Percentiles rank a stretch among this genome's conserved stretches.
Conservation (phyloP, 2,329 filamentous ascomycete species). For the Aspergillus brasiliensis region DNA sequence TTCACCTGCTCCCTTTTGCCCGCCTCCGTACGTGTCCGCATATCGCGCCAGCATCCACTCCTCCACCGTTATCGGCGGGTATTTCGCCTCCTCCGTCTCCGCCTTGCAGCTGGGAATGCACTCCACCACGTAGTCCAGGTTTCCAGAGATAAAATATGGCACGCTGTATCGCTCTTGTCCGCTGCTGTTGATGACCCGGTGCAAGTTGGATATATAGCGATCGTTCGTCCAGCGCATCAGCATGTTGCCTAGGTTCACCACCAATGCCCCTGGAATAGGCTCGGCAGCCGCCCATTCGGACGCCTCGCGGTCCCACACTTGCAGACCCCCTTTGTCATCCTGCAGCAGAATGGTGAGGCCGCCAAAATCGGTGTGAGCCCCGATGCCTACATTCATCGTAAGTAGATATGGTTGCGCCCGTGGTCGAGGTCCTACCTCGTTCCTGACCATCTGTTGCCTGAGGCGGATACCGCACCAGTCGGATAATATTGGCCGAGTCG, state of each 20-base stretch:
- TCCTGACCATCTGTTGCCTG: constrained; percentile 24
- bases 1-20: constrained; percentile 17
- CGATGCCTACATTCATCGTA: constrained; percentile 22
- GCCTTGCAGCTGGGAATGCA: constrained; percentile 27
- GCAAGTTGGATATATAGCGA: constrained; percentile 29
- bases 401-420: not conserved
- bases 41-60: constrained; percentile 28
- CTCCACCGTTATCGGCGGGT: constrained; percentile 27
- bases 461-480: constrained; percentile 34
- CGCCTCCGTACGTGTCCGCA: constrained; percentile 26
- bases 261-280: constrained; percentile 26
- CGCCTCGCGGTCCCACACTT: constrained; percentile 28
- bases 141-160: constrained; percentile 32
- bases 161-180: constrained; percentile 29
- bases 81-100: constrained; percentile 13
- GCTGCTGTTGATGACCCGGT: constrained; percentile 32
- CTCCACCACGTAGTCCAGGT: constrained; percentile 27
- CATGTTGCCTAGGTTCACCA: constrained; percentile 36
- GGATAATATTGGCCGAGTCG: constrained; percentile 28
- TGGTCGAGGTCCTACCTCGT: constrained; percentile 10
- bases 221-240: constrained; percentile 35
- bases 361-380: constrained; percentile 37
- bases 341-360: constrained; percentile 37
- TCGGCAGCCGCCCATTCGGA: constrained; percentile 29
- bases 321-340: constrained; percentile 29